Evolutionary conservation across 2,329 filamentous ascomycete species (phyloP).

Genomic region (Ophiostoma ulmi): DNA sequence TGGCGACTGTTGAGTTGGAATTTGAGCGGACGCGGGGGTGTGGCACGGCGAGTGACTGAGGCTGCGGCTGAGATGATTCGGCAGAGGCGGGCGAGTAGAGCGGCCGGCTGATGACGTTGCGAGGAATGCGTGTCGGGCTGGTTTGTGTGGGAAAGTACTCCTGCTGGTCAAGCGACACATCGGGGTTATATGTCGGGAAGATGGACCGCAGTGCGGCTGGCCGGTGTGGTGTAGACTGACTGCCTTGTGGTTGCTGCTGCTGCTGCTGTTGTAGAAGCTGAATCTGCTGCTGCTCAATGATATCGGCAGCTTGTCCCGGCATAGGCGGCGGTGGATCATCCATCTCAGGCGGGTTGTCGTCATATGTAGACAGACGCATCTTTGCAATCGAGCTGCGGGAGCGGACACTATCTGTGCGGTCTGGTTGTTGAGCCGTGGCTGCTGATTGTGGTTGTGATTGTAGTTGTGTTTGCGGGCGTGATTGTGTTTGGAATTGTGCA

Average conservation of each 20-base stretch:
- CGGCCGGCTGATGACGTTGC: conserved; percentile 59
- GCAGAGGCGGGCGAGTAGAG: conserved; percentile 48
- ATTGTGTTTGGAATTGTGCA: conserved; percentile 24
- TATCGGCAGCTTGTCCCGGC: conserved; percentile 19
- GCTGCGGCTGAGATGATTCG: conserved; percentile 16
- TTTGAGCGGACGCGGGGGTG: not conserved
- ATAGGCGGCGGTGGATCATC: conserved; percentile 25
- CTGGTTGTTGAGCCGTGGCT: not conserved
- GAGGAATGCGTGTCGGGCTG: conserved; percentile 59
- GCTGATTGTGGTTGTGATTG: not conserved
- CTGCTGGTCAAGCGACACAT: conserved; percentile 60
- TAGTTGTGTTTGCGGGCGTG: not conserved
- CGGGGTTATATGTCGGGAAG: conserved; percentile 69
- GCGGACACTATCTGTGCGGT: conserved; percentile 43
- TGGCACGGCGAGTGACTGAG: not conserved
- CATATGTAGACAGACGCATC: conserved; percentile 38
- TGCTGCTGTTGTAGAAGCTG: conserved; percentile 19
- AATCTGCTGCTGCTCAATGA: conserved; percentile 17
- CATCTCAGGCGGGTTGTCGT: conserved; percentile 27
- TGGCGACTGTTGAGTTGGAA: not conserved
- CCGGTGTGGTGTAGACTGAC: conserved; percentile 17
- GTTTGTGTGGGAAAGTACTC: conserved; percentile 64
- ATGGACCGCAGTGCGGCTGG: conserved; percentile 59
- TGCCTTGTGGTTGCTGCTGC: not conserved
- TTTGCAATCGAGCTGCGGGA: conserved; percentile 56